Conservation (phyloP, 768 basidiomycete species). For the Lentinula boryana region DNA sequence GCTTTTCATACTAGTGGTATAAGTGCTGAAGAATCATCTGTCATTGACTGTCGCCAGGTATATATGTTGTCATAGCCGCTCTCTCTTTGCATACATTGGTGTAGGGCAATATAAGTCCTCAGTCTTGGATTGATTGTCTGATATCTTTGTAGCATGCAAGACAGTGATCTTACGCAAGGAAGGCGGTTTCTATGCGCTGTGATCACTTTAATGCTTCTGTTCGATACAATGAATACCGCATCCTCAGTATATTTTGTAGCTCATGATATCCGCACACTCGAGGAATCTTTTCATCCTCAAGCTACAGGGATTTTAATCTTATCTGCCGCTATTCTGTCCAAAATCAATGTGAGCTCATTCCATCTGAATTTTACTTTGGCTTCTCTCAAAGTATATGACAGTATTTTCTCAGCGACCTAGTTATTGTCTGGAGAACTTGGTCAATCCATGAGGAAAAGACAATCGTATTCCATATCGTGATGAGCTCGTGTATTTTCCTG, state of each 20-base stretch:
- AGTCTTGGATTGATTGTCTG: not conserved
- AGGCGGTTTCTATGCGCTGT: not conserved
- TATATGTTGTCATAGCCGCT: not conserved
- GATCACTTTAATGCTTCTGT: not conserved
- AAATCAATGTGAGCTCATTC: not conserved
- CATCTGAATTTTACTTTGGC: too few species aligned
- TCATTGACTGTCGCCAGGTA: not conserved
- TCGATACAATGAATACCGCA: not conserved
- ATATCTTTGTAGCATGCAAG: not conserved
- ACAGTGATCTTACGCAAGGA: not conserved
- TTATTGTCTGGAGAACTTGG: slow-evolving; percentile 2
- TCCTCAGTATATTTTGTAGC: not conserved
- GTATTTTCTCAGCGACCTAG: not conserved
- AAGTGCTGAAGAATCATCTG: not conserved
- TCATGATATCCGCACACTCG: not conserved
- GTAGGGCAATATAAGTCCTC: not conserved
- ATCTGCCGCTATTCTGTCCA: not conserved
- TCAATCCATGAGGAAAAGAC: not conserved
- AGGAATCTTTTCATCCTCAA: not conserved
- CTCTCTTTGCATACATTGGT: not conserved
- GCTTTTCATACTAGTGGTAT: not conserved
- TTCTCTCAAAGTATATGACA: not conserved
- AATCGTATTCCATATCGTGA: not conserved
- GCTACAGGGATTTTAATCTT: not conserved
- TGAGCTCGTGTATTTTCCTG: not conserved